Conservation (phyloP, 345 rosid species). For the Mercurialis annua region DNA sequence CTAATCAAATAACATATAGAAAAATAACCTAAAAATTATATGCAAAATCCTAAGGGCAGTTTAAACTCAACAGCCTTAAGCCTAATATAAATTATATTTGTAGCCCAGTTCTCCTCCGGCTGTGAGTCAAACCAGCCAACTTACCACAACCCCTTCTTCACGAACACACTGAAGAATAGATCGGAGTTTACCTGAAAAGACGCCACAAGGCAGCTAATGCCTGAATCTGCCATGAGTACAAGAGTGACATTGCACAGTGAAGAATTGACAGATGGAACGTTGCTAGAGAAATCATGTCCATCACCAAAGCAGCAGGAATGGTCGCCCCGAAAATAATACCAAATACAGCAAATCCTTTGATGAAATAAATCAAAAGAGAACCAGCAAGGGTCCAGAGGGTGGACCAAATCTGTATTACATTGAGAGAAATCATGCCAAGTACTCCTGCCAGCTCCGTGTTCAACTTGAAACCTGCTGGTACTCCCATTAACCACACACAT, state of each 20-base stretch:
- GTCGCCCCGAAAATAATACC: conserved; percentile 78
- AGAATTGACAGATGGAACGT: conserved; percentile 69
- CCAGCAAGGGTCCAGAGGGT: conserved; percentile 66
- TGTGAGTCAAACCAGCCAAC: background rate
- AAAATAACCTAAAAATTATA: too few relatives aligned
- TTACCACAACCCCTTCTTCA: background rate
- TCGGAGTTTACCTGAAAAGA: conserved; percentile 66
- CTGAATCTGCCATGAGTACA: conserved; percentile 72
- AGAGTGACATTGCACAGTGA: conserved; percentile 63
- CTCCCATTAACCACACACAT: conserved; percentile 98
- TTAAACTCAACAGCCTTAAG: background rate
- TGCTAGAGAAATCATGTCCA: conserved; percentile 53
- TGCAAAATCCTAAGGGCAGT: background rate
- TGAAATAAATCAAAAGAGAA: conserved; percentile 48
- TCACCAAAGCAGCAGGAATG: conserved; percentile 61
- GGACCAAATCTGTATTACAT: conserved; percentile 88
- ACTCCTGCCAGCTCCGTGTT: conserved; percentile 82
- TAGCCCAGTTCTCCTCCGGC: background rate
- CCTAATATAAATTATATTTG: background rate
- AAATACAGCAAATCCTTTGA: conserved; percentile 54
- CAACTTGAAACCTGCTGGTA: conserved; percentile 95
- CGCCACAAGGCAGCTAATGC: conserved; percentile 92
- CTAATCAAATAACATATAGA: background rate
- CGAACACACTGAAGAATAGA: conserved; percentile 3
- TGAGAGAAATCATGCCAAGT: conserved; percentile 77